phyloP scores from a whole-genome alignment of 2,329 filamentous ascomycete species.

The Plectosphaerella sp. region DNA sequence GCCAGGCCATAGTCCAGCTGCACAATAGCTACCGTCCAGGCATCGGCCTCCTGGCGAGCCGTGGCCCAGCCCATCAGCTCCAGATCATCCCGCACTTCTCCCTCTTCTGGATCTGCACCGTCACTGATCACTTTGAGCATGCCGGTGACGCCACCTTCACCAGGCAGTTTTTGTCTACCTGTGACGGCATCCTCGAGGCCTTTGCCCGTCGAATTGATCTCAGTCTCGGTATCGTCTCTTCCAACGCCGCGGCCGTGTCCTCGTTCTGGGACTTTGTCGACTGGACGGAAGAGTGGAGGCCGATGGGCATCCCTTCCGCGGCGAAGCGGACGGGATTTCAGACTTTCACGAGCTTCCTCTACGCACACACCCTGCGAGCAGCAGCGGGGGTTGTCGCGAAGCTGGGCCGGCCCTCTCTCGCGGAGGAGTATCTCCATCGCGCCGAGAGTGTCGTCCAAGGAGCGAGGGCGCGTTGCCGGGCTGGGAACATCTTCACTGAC shows the following conservation, averaged over 20 bases:
- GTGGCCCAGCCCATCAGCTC: constrained; percentile 27
- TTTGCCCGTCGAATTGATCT: constrained; percentile 15
- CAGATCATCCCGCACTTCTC: constrained; percentile 32
- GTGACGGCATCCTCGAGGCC: constrained; percentile 28
- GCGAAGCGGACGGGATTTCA: constrained; percentile 25
- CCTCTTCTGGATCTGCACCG: constrained; percentile 29
- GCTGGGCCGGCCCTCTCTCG: constrained; percentile 24
- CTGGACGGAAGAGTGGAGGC: constrained; percentile 21
- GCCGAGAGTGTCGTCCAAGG: constrained; percentile 17
- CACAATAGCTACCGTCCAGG: constrained; percentile 13
- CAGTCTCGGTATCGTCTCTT: constrained; percentile 7
- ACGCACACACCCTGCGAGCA: constrained; percentile 28
- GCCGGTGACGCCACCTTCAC: constrained; percentile 26
- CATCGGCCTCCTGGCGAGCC: constrained; percentile 27
- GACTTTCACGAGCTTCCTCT: constrained; percentile 25
- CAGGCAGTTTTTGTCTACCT: constrained; percentile 21
- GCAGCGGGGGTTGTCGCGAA: constrained; percentile 24
- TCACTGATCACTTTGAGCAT: constrained; percentile 29
- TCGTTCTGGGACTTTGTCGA: constrained; percentile 30
- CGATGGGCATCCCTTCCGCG: constrained; percentile 30
- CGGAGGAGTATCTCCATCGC: constrained; percentile 22
- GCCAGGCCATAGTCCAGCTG: constrained; percentile 23
- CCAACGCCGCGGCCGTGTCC: constrained; percentile 16
- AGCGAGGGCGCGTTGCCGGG: constrained; percentile 24
- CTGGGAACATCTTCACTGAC: constrained; percentile 26